Evolutionary conservation across 805 yeast species (phyloP).

Genomic region (Candida berthetii): DNA sequence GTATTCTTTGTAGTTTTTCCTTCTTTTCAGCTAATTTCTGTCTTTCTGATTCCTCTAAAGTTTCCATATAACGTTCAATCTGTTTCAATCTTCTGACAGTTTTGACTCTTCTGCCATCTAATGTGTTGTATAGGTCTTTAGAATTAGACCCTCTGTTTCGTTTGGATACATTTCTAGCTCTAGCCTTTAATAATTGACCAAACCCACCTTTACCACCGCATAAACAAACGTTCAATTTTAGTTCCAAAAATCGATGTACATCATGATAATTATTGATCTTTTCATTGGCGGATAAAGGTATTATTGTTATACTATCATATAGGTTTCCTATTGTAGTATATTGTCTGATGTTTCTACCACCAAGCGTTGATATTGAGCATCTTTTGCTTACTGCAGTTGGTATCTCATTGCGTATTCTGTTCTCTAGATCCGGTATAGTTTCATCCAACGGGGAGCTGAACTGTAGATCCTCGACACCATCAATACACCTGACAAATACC

Average conservation of each 20-base stretch:
- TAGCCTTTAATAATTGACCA: slow-evolving; percentile 34
- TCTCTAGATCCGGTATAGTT: neutral
- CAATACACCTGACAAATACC: slow-evolving; percentile 11
- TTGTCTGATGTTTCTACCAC: slow-evolving; percentile 8
- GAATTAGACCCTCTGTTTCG: slow-evolving; percentile 15
- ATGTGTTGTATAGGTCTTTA: slow-evolving; percentile 29
- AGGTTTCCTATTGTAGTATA: slow-evolving; percentile 7
- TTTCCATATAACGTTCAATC: slow-evolving; percentile 22
- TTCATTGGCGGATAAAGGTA: no score
- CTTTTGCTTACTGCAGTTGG: slow-evolving; percentile 4
- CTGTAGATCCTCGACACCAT: slow-evolving; percentile 10
- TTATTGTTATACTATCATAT: neutral
- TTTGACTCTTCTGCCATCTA: slow-evolving; percentile 34
- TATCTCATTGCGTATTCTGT: slow-evolving; percentile 3
- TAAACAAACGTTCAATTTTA: slow-evolving; percentile 27
- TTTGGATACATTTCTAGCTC: slow-evolving; percentile 25
- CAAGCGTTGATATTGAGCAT: slow-evolving; percentile 5
- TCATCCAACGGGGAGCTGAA: slow-evolving; percentile 3
- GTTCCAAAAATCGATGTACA: slow-evolving; percentile 9
- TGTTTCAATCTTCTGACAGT: slow-evolving; percentile 28
- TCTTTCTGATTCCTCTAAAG: slow-evolving; percentile 12
- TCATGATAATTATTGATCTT: no score
- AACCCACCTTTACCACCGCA: slow-evolving; percentile 53
- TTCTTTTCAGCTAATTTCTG: slow-evolving; percentile 24
- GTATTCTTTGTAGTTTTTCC: slow-evolving; percentile 27